Base-by-base conservation (phyloP, 2,329 filamentous ascomycete genomes). In the Arthrobotrys megalospora region DNA sequence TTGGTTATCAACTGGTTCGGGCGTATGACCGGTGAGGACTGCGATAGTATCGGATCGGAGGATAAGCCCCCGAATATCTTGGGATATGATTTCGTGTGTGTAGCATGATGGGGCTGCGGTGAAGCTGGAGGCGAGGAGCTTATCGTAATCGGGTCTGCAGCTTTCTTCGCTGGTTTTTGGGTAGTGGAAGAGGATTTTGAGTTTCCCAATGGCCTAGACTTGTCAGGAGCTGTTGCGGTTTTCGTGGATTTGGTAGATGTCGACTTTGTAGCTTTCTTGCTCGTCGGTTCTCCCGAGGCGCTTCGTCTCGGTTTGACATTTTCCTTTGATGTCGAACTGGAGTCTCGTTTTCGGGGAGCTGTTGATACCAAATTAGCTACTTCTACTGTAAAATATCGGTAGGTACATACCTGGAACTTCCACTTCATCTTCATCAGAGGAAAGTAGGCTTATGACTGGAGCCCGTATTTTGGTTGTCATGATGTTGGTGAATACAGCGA, bases 41-140 rank as follows among this genome's bases (percentile, higher is more conserved):
- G 73, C 8, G 73, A 77, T 43, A 71, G 32, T 60, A 77, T 77
- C 1, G 73, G 73, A 12, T 77, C 73, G 8, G 73, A 77, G 10
- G 73, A 67, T 53, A 71, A 32, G 6, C 58, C 66, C 5, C 66
- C 73, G 58, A 77, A 77, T 34, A 77, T 71, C 43, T 67, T 71
- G 11, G 73, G 62, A 34, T 71, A 67, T 16, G 73, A 43, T 53
- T 50, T 69, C 6, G 32, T 43, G 8, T 64, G 67, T 38, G 41
- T 48, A 14, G 28, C 19, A 24, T n/a, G 43, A 6, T 62, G 28
- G 16, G 36, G 36, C 10, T 28, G 69, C 19, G 69, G 16, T 14
- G 66, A 41, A 66, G 50, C 32, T 58, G 66, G 66, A 12, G 66
- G 66, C 34, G 73, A 62, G 19, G 73, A 77, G 19, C 73, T 77